Evolutionary conservation across 768 basidiomycete species (phyloP), one percentile per base, ranked within the genome.

Genomic region (Tubosaeta sp.): DNA sequence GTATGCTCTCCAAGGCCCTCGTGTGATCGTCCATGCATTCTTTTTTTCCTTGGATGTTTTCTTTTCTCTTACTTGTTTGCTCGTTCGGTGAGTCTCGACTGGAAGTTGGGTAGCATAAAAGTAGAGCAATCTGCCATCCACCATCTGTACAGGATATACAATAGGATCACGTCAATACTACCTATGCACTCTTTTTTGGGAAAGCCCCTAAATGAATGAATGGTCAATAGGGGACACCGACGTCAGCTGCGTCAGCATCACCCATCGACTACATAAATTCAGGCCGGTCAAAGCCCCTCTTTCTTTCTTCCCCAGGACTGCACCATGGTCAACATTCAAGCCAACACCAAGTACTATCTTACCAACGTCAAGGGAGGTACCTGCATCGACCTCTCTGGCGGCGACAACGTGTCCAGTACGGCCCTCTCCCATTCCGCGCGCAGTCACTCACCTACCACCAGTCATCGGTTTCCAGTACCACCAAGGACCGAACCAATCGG

Each of bases 311-410:
- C 40, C 12, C 16, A n/a, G n/a, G 3, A 32, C 14, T 22, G 19
- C 32, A 38, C 18, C 0, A 67, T 69, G 67, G 9, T 58, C 32
- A 31, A 14, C 57, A 53, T 76, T 44, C 60, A 69, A 54, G 58
- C 52, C 14, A 76, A 77, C 18, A 48, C 32, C 14, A 69, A 59
- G 0, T 83, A 79, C 67, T 70, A 56, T 30, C 71, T 84, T 57
- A 68, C 61, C 35, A 85, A 84, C 64, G 72, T 65, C 58, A 75
- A 80, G 64, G 69, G 73, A 8, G 74, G 73, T 3, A 83, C 76
- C 5, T 77, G 73, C 24, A 55, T 82, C 22, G 81, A 84, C 58
- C 71, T 84, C 49, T 83, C 82, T 16, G 80, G 75, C 3, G 68
- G 51, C 8, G 81, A 83, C 59, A 72, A 77, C 51, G 60, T 41